Base-by-base conservation (phyloP, 352 stramenopile genomes). In the Phytophthora idaei region DNA sequence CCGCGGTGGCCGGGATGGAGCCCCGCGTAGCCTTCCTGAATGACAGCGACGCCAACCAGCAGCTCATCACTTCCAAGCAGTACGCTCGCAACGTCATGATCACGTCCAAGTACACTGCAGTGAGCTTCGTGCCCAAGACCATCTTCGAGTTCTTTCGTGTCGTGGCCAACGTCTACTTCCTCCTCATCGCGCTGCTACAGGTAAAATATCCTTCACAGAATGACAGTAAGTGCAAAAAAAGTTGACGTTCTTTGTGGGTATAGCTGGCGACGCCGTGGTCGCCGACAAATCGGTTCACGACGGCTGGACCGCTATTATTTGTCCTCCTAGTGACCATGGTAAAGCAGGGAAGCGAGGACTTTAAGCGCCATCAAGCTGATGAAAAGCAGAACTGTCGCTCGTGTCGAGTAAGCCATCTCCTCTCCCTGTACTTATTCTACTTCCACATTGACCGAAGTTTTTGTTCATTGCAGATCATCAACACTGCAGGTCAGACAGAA, bases 121-220 rank as follows among this genome's bases (percentile, higher is more conserved):
- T 77, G 42, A 81, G 81, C 48, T 99, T 99, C 73, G 62, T 99
- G 45, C 95, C 96, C 14, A 86, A 97, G 81, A 92, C 87, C n/a
- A 90, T 98, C 52, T 87, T 94, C 46, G 90, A 98, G 69, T 97
- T 98, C 79, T 98, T 98, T 74, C 88, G 93, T 31, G 81, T 95
- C 57, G 90, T 97, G 47, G 94, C 91, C 31, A 98, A 98, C 69
- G 77, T 98, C 61, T 98, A 98, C 77, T 98, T 99, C 73, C 72
- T 98, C n/a, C 75, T 93, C 36, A 95, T 98, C 42, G 95, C 91
- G 9, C 58, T 94, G 34, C 83, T 99, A 14, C 97, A 98, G 77
- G 77, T 85, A 47, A 46, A 29, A 12, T 2, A 21, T n/a, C 7
- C 6, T 42, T 21, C 21, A 15, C 6, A 12, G 29, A 31, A 55